Conservation (phyloP, 371 early-diverging fungal genomes). For the Mucor piriformis region DNA sequence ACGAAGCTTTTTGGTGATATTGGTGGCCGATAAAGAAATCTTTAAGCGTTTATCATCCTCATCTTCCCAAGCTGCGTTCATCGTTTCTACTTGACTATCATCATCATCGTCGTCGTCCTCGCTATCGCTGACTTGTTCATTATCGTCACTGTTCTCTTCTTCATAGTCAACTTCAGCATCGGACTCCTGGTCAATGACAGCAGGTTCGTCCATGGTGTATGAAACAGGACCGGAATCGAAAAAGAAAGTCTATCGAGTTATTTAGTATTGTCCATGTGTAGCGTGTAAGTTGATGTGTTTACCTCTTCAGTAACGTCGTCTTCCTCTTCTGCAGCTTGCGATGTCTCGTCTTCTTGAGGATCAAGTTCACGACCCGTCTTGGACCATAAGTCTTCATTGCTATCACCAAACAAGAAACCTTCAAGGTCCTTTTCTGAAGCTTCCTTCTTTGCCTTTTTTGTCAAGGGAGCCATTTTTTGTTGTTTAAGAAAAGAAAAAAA, state of each 20-base stretch:
- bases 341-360: neutral
- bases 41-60: constrained; percentile 68
- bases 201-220: constrained; percentile 26
- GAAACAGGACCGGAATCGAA: constrained; percentile 49
- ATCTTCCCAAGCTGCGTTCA: constrained; percentile 75
- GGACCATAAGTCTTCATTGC: constrained; percentile 36
- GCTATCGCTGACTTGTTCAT: constrained; percentile 24
- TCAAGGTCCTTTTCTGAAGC: constrained; percentile 67
- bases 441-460: constrained; percentile 29
- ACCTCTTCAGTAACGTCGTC: constrained; percentile 33
- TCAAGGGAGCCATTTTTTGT: constrained; percentile 21
- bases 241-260: constrained; percentile 36
- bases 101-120: constrained; percentile 21
- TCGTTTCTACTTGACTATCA: constrained; percentile 3
- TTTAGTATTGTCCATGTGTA: neutral
- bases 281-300: neutral
- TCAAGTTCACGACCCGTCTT: constrained; percentile 39
- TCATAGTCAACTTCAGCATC: constrained; percentile 31
- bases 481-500: constrained; percentile 5
- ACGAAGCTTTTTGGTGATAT: constrained; percentile 80
- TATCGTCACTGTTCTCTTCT: constrained; percentile 24
- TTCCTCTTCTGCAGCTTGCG: constrained; percentile 15
- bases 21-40: constrained; percentile 68
- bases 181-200: constrained; percentile 2
- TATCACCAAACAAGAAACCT: constrained; percentile 68